Conservation (phyloP, 192 early-diverging fungal genomes). For the Fimicolochytrium jonesii region DNA sequence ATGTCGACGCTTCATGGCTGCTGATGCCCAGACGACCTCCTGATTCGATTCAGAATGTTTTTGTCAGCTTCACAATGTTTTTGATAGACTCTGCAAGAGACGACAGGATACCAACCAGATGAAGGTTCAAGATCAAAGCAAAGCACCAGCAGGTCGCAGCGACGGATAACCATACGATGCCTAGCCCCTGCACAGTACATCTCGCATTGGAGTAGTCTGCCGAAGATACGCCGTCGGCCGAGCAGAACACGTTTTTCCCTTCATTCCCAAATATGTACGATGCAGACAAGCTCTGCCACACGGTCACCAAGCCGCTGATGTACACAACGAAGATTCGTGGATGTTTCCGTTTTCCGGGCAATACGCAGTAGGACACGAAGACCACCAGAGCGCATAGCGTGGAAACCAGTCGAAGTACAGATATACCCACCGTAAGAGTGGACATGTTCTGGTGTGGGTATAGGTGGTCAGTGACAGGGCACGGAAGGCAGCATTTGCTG, state of each 20-base stretch:
- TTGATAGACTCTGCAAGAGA: background rate
- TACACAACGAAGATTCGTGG: conserved; percentile 19
- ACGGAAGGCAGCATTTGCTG: conserved; percentile 21
- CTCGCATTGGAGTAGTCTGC: background rate
- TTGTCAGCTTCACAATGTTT: background rate
- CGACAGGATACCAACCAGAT: conserved; percentile 12
- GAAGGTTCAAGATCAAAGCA: conserved; percentile 10
- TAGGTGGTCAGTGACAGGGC: conserved; percentile 7
- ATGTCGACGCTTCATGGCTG: background rate
- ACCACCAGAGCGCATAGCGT: conserved; percentile 1
- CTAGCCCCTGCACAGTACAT: conserved; percentile 16
- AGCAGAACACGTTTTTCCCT: conserved; percentile 12
- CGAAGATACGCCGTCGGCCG: conserved; percentile 2
- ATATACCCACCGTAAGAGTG: background rate
- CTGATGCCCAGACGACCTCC: conserved; percentile 19
- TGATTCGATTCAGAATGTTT: too few species aligned
- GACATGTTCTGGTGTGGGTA: conserved; percentile 2
- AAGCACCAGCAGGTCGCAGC: conserved; percentile 7
- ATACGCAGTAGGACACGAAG: conserved; percentile 19
- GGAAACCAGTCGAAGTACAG: conserved; percentile 11
- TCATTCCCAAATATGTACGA: background rate
- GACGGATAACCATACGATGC: background rate
- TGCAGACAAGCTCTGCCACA: conserved; percentile 7
- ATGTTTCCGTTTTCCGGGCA: conserved; percentile 22
- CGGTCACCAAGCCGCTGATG: background rate